These are phyloP conservation scores for Hymenochaete sp. DNA, from an alignment of 1,284 basidiomycete genomes.

Conservation along the genomic window DNA sequence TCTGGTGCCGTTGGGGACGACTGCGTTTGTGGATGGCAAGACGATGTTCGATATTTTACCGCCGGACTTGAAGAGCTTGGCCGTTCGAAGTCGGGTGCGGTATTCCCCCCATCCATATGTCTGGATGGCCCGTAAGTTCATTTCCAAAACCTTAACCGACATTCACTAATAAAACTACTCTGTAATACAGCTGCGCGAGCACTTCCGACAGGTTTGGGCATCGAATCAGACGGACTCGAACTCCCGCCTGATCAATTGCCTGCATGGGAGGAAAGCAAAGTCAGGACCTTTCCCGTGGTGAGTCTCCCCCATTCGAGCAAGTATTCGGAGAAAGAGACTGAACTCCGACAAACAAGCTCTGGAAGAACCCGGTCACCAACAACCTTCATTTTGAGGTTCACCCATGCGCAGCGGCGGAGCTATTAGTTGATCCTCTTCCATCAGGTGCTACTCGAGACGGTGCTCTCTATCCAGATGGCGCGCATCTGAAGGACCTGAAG, in stretches of 20 bases:
- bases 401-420: slow-evolving; percentile 51
- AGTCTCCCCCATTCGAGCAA: slow-evolving; percentile 23
- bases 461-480: slow-evolving; percentile 69
- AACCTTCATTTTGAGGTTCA: slow-evolving; percentile 72
- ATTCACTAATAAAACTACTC: no score
- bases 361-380: slow-evolving; percentile 81
- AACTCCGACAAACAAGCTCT: slow-evolving; percentile 36
- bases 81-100: slow-evolving; percentile 63
- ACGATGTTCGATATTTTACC: slow-evolving; percentile 83
- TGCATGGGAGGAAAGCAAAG: slow-evolving; percentile 59
- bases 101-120: slow-evolving; percentile 77
- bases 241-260: slow-evolving; percentile 58
- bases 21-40: slow-evolving; percentile 73
- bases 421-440: slow-evolving; percentile 57
- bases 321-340: not conserved
- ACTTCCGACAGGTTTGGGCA: slow-evolving; percentile 66
- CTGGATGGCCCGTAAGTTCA: slow-evolving; percentile 86
- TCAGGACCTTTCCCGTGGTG: slow-evolving; percentile 65
- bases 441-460: slow-evolving; percentile 39
- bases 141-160: no score
- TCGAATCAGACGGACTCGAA: slow-evolving; percentile 70
- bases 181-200: slow-evolving; percentile 64
- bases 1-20: slow-evolving; percentile 77
- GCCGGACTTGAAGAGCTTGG: slow-evolving; percentile 68
- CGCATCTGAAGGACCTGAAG: slow-evolving; percentile 57